Evolutionary conservation across 495 filamentous ascomycete species (phyloP), one percentile per base, ranked within the genome.

Genomic region (Hypomontagnella submonticulosa): DNA sequence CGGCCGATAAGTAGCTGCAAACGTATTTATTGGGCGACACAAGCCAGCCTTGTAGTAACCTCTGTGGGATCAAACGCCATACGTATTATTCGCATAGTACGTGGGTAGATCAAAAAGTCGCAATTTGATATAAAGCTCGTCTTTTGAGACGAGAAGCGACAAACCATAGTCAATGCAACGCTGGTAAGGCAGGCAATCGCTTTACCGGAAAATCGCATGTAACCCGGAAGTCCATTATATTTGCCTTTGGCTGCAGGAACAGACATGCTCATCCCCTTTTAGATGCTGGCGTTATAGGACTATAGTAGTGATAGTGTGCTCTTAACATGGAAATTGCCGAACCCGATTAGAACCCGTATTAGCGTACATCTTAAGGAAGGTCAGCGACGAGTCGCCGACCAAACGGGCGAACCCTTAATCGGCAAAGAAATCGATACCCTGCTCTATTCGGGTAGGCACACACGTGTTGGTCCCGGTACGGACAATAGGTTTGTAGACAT

Each of bases 1-100:
- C 37, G 13, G 40, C 44, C 54, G 54, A 56, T 33, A 36, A 61
- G 4, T 57, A 51, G 13, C 30, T 63, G 41, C 34, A 57, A 50
- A 62, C 47, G 33, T 20, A 34, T 41, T 43, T 58, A 48, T 42
- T 43, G 50, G 54, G 60, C 60, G 18, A 63, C 50, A 61, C 66
- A 41, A 34, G 30, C 20, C 36, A 48, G 20, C 59, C 36, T 63
- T 63, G 60, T 69, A 60, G 55, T 41, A 51, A 60, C 59, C 40
- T 58, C 66, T 50, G 55, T 63, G 47, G 41, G 54, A 63, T 68
- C 59, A 63, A 68, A 68, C 65, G 53, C 34, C 34, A 55, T 62
- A 27, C 23, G 33, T 57, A 33, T 9, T 30, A 15, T 9, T 9
- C 27, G 10, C 43, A 23, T 37, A 23, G 36, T 62, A 49, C 49